These are phyloP conservation scores for Penicillium malachiteum DNA, from an alignment of 495 filamentous ascomycete species.

Conservation along the genomic window DNA sequence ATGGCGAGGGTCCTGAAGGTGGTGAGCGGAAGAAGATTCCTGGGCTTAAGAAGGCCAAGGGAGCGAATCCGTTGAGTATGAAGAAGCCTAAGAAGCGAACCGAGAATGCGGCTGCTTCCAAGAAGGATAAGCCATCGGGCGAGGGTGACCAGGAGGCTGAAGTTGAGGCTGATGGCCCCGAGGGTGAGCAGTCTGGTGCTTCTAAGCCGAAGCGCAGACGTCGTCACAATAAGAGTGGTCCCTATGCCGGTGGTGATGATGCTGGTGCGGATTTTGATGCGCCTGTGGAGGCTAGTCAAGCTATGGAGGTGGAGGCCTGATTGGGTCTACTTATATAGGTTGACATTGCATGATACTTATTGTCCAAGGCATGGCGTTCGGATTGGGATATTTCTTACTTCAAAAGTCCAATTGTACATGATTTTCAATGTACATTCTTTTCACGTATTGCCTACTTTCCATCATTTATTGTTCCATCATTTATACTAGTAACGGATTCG, in stretches of 20 bases:
- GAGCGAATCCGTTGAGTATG: constrained; percentile 84
- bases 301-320: constrained; percentile 27
- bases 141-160: constrained; percentile 7
- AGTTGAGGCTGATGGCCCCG: constrained; percentile 15
- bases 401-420: constrained; percentile 8
- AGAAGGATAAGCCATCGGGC: constrained; percentile 16
- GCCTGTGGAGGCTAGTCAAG: constrained; percentile 15
- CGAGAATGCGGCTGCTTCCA: constrained; percentile 7
- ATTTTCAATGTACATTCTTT: background rate
- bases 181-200: constrained; percentile 19
- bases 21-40: constrained; percentile 56
- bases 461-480: too few species aligned
- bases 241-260: constrained; percentile 11
- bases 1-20: constrained; percentile 30
- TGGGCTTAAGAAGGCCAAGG: constrained; percentile 71
- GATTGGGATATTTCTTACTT: constrained; percentile 24
- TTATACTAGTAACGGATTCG: too few species aligned
- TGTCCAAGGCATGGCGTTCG: constrained; percentile 37
- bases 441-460: too few species aligned
- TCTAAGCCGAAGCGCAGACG: constrained; percentile 46
- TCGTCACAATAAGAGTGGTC: constrained; percentile 40
- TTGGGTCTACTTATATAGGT: constrained; percentile 15
- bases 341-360: constrained; percentile 19
- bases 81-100: constrained; percentile 72
- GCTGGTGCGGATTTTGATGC: constrained; percentile 6